Evolutionary conservation across 2,329 filamentous ascomycete genomes (phyloP), one percentile per base, ranked within the genome.

Genomic region (Colletotrichum kahawae): DNA sequence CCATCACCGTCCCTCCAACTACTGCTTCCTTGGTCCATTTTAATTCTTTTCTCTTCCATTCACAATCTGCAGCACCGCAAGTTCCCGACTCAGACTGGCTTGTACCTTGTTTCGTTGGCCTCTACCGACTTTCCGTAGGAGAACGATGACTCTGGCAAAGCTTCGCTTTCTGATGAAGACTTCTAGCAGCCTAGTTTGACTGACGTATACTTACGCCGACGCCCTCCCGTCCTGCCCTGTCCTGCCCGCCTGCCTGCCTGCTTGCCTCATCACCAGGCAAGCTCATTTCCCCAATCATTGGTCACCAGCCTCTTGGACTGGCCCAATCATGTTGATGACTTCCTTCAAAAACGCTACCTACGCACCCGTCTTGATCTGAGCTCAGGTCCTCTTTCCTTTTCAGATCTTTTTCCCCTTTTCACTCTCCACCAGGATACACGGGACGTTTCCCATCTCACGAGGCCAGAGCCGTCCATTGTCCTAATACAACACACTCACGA

Each of bases 251-350:
- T 65, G 33, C 48, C 36, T 36, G 65, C 69, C 48, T 65, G 48
- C 65, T 56, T 73, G 59, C 69, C 38, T 76, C 71, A 68, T 34
- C 72, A 69, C 65, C 38, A 43, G 77, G 79, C 73, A 77, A 79
- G 73, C 78, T 79, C 78, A 78, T 76, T 79, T 77, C 75, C 75
- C 76, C 80, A 71, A 84, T 83, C 82, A 85, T 87, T 87, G 86
- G 87, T 83, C 82, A 81, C 80, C 78, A 74, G 76, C 78, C 77
- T 78, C 81, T 54, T 76, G 76, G 76, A 76, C 79, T 77, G 79
- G 78, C 78, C 87, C 86, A 88, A 88, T 88, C 86, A 88, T 84
- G 82, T 85, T 82, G 78, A 84, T 82, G 82, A 79, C 79, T 83
- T 79, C 79, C 76, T 79, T 79, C 80, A 82, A 82, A 82, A 86